Evolutionary conservation across 2,329 filamentous ascomycete genomes (phyloP).

Genomic region (Paracoccidioides lutzii): DNA sequence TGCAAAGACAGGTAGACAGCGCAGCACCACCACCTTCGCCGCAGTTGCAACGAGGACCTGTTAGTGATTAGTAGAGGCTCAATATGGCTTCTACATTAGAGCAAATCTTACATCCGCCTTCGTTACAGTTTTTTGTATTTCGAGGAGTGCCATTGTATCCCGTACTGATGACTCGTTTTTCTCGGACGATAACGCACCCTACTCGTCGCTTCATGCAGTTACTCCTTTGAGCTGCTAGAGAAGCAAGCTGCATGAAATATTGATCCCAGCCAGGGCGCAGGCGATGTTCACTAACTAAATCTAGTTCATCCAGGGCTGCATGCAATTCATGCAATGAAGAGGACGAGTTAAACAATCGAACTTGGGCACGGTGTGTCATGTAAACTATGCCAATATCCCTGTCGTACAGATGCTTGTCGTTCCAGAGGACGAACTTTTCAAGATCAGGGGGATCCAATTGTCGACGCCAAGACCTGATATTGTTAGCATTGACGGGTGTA

Average conservation of each 20-base stretch:
- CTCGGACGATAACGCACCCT: conserved; percentile 79
- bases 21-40: conserved; percentile 56
- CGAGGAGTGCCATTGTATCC: conserved; percentile 97
- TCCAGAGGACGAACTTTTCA: conserved; percentile 47
- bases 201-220: conserved; percentile 99
- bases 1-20: conserved; percentile 78
- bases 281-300: conserved; percentile 65
- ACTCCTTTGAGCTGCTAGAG: conserved; percentile 73
- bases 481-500: conserved; percentile 21
- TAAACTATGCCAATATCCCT: conserved; percentile 52
- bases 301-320: conserved; percentile 56
- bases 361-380: conserved; percentile 66
- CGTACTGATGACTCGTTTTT: conserved; percentile 79
- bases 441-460: conserved; percentile 41
- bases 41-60: conserved; percentile 62
- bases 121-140: conserved; percentile 76
- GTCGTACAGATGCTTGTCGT: conserved; percentile 65
- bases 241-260: conserved; percentile 97
- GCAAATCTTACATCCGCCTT: conserved; percentile 60
- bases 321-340: conserved; percentile 58
- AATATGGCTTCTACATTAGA: not conserved
- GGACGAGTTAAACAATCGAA: conserved; percentile 78
- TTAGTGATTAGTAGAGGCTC: not conserved
- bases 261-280: conserved; percentile 87
- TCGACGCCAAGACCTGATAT: conserved; percentile 35